Evolutionary conservation across 192 early-diverging fungal species (phyloP).

Genomic region (Coemansia sp.): DNA sequence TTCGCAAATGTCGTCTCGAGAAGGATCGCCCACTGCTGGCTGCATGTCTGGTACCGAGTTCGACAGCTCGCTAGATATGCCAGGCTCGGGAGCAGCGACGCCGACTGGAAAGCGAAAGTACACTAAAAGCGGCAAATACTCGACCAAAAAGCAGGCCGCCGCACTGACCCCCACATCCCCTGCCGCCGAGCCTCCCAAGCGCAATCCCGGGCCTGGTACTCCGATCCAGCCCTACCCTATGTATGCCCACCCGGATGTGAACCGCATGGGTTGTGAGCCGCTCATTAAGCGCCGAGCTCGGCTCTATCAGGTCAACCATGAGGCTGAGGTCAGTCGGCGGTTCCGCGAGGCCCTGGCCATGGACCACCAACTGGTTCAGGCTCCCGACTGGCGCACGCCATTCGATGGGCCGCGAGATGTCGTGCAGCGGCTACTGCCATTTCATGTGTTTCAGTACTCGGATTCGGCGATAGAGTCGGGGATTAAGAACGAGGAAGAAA

Average conservation of each 20-base stretch:
- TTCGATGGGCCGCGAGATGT: conserved; percentile 64
- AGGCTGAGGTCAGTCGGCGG: conserved; percentile 38
- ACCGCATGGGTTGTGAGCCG: conserved; percentile 2
- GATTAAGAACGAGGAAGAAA: conserved; percentile 18
- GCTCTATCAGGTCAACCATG: conserved; percentile 23
- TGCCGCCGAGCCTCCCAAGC: conserved; percentile 6
- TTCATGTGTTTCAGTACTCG: conserved; percentile 74
- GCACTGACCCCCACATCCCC: neutral
- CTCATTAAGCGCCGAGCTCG: conserved; percentile 25
- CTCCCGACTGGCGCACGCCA: conserved; percentile 62
- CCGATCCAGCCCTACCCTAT: neutral
- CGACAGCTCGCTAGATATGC: conserved; percentile 13
- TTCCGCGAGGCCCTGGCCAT: conserved; percentile 54
- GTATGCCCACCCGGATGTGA: conserved; percentile 30
- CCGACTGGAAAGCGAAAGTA: conserved; percentile 43
- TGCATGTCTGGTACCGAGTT: conserved; percentile 30
- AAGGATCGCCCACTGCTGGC: conserved; percentile 33
- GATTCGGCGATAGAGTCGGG: conserved; percentile 31
- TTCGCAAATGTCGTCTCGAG: conserved; percentile 36
- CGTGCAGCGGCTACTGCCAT: conserved; percentile 67
- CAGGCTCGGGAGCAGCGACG: conserved; percentile 17
- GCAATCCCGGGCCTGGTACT: neutral
- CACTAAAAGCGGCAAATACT: conserved; percentile 44
- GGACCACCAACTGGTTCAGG: conserved; percentile 55
- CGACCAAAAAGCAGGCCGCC: neutral